These are phyloP conservation scores for Cronartium quercuum DNA, from an alignment of 1,284 basidiomycete species.

Conservation along the genomic window DNA sequence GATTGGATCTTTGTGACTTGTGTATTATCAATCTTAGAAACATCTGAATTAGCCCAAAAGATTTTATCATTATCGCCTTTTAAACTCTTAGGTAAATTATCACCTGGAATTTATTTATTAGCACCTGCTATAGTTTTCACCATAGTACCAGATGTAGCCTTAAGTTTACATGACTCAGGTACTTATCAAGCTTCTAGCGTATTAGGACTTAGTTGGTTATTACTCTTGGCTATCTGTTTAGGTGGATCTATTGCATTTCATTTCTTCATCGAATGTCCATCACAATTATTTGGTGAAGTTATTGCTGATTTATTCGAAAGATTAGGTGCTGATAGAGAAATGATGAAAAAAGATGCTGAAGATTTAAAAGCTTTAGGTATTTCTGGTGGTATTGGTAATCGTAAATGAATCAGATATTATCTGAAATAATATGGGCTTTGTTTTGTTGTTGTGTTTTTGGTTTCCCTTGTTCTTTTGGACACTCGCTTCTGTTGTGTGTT, in stretches of 20 bases:
- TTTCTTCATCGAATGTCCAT: constrained; percentile 47
- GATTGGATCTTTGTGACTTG: constrained; percentile 47
- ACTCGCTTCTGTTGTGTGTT: too few relatives aligned
- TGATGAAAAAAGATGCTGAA: constrained; percentile 20
- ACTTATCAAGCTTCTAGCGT: constrained; percentile 42
- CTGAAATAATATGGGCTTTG: too few relatives aligned
- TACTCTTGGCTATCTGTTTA: constrained; percentile 44
- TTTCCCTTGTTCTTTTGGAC: too few relatives aligned
- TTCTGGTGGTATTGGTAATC: background rate
- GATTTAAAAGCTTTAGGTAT: constrained; percentile 19
- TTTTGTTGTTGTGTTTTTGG: too few relatives aligned
- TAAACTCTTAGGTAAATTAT: constrained; percentile 46
- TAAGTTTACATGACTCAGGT: constrained; percentile 44
- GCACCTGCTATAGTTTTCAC: constrained; percentile 47
- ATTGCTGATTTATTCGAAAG: constrained; percentile 44
- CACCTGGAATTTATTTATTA: constrained; percentile 47
- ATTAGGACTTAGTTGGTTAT: constrained; percentile 46
- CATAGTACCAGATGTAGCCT: constrained; percentile 46
- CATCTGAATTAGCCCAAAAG: constrained; percentile 45
- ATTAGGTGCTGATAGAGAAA: constrained; percentile 38
- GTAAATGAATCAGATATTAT: too few relatives aligned
- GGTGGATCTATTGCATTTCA: constrained; percentile 46
- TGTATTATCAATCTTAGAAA: constrained; percentile 47
- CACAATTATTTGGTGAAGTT: constrained; percentile 46
- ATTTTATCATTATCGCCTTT: constrained; percentile 47